Evolutionary conservation across 176 grass and related monocot genomes (phyloP), one percentile per base, ranked within the genome.

Genomic region (Zea luxurians): DNA sequence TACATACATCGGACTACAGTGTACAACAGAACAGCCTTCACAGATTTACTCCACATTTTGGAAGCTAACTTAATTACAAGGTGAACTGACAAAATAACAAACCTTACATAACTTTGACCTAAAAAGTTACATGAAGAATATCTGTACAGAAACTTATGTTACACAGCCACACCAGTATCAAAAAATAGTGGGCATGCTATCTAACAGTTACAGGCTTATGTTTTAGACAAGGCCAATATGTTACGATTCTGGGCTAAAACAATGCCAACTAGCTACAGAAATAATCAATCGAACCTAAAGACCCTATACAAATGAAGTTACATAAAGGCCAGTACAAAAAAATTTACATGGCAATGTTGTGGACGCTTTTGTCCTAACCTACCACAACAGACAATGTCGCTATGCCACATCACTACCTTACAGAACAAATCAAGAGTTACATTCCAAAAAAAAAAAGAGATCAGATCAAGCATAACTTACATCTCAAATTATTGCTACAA

Each of bases 381-480:
- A 57, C 17, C 53, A 57, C 53, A 57, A 57, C 17, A 55, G 52
- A 18, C 17, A 58, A 18, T 58, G 54, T 58, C 54, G 20, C n/a
- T 58, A 58, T 58, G 53, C 3, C 7, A 57, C 53, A 18, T 0
- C 53, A 52, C 75, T 50, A 78, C 18, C 44, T 59, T 83, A 66
- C 61, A 68, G 48, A 79, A 79, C 80, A 87, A 37, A 43, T 52
- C 58, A 78, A 67, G 60, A 66, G 36, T 68, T 83, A 85, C 65
- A 77, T 12, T 74, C 53, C 16, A 15, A 78, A 79, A 73, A 13
- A 78, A 77, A 68, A 55, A 86, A 84, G 80, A 59, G 76, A 64
- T 79, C 73, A 81, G 74, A 78, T 76, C 58, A 38, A 83, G 65
- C 74, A 40, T 68, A 67, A 90, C 90, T 93, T 90, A 90, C 90